A percentile compares a stretch with the other conserved stretches of the same genome.
phyloP scores from a whole-genome alignment of 2,329 filamentous ascomycete species.

The Ampelomyces quisqualis region DNA sequence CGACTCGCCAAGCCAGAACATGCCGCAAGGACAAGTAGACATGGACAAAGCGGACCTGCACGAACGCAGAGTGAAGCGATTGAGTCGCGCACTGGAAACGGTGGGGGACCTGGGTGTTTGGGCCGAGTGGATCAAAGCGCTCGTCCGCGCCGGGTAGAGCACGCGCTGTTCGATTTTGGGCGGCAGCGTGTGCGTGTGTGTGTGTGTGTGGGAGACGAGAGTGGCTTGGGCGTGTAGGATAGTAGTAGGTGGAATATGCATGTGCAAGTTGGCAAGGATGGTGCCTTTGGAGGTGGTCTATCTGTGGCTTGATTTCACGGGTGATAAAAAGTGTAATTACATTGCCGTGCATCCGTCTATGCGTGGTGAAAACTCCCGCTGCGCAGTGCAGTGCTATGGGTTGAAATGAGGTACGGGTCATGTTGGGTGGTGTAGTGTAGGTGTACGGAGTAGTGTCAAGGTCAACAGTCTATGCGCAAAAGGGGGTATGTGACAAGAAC shows the following conservation, averaged over 20 bases:
- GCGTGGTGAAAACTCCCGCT: slow-evolving; percentile 3
- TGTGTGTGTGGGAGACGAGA: no score
- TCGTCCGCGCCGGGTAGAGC: no score
- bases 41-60: slow-evolving; percentile 28
- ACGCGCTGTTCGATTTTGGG: no score
- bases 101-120: slow-evolving; percentile 54
- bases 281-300: no score
- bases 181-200: no score
- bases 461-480: slow-evolving; percentile 1
- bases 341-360: no score
- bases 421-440: neutral
- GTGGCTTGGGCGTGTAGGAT: no score
- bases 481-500: slow-evolving; percentile 15
- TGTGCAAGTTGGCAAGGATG: no score
- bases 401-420: neutral
- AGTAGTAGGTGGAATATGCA: no score
- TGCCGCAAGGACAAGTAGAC: slow-evolving; percentile 23
- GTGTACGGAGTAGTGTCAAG: neutral
- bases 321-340: no score
- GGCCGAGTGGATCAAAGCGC: slow-evolving; percentile 53
- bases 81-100: slow-evolving; percentile 50
- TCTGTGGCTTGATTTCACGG: neutral
- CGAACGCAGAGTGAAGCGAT: slow-evolving; percentile 31
- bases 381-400: slow-evolving; percentile 6
- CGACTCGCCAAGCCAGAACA: slow-evolving; percentile 9